These are phyloP conservation scores for Pseudonitzschia multiseries DNA, from an alignment of 108 stramenopile species.

Conservation along the genomic window DNA sequence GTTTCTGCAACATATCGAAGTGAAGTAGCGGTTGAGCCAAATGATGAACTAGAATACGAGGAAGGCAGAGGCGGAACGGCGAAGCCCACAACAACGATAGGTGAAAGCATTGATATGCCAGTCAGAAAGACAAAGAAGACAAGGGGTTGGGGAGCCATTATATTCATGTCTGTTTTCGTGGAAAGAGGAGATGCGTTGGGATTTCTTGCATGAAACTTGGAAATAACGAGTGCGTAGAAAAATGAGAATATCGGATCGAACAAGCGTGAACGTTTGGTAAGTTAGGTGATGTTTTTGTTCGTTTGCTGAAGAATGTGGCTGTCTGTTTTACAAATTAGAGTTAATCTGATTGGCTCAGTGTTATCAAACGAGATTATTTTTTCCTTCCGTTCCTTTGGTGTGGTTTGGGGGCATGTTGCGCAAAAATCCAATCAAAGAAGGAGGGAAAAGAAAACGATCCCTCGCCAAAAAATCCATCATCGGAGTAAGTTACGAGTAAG, in stretches of 20 bases:
- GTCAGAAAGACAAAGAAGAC: conserved; percentile 7
- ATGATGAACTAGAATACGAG: background rate
- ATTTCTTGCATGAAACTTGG: background rate
- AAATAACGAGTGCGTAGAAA: too few species aligned
- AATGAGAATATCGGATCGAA: too few species aligned
- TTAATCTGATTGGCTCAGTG: too few species aligned
- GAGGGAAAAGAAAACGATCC: background rate
- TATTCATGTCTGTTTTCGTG: background rate
- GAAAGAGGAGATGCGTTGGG: background rate
- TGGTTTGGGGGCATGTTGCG: background rate
- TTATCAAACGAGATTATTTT: too few species aligned
- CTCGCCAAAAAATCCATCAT: background rate
- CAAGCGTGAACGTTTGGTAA: too few species aligned
- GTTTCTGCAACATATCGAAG: conserved; percentile 3
- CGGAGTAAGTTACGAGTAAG: background rate
- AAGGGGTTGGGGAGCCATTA: background rate
- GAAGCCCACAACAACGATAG: conserved; percentile 1
- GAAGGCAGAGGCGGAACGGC: background rate
- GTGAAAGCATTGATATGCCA: conserved; percentile 7
- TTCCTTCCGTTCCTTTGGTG: too few species aligned
- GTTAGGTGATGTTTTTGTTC: background rate
- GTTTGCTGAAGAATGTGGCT: background rate
- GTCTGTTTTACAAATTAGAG: too few species aligned
- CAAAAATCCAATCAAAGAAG: background rate
- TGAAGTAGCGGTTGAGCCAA: background rate